phyloP scores from a whole-genome alignment of 106 monocot genomes.

The Platanthera zijinensis region DNA sequence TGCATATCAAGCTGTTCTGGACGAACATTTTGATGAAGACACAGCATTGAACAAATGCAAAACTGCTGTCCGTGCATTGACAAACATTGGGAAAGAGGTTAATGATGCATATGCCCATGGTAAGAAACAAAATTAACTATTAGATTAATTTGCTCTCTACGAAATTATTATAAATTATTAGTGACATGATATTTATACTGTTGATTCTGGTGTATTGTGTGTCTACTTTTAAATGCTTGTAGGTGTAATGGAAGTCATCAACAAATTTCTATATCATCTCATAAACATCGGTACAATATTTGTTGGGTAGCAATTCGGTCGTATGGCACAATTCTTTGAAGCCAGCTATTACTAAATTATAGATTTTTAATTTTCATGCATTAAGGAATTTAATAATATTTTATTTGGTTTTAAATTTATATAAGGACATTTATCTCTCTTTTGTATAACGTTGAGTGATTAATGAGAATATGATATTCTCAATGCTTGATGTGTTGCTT shows the following conservation, averaged over 20 bases:
- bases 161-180: not conserved
- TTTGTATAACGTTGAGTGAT: too few relatives aligned
- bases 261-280: too few relatives aligned
- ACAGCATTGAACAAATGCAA: slow-evolving; percentile 71
- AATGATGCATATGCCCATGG: slow-evolving; percentile 50
- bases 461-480: too few relatives aligned
- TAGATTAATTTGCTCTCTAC: not conserved
- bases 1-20: slow-evolving; percentile 77
- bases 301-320: too few relatives aligned
- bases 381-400: too few relatives aligned
- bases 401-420: too few relatives aligned
- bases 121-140: slow-evolving; percentile 14
- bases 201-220: not conserved
- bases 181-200: not conserved
- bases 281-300: too few relatives aligned
- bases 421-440: too few relatives aligned
- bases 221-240: not conserved
- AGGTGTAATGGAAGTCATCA: not conserved
- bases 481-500: too few relatives aligned
- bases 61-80: slow-evolving; percentile 36
- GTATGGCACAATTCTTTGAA: too few relatives aligned
- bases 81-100: slow-evolving; percentile 62
- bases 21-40: slow-evolving; percentile 74
- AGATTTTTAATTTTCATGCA: too few relatives aligned
- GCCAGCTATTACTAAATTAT: too few relatives aligned